Evolutionary conservation across 2,329 filamentous ascomycete genomes (phyloP).

Genomic region (Alternaria angustiovoidea): DNA sequence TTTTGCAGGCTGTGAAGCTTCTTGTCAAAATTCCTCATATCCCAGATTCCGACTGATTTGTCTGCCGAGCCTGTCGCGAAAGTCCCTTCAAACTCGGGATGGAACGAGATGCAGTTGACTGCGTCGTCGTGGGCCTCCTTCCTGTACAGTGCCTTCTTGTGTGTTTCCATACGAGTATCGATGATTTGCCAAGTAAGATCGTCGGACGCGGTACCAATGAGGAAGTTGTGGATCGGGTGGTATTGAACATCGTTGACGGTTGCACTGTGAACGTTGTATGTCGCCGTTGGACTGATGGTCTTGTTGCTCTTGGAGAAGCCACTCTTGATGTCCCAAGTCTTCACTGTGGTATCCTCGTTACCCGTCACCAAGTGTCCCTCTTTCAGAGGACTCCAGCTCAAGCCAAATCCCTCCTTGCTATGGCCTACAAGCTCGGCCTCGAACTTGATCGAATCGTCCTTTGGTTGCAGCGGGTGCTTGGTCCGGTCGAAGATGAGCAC

Average conservation of each 20-base stretch:
- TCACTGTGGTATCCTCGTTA: conserved; percentile 90
- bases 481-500: conserved; percentile 96
- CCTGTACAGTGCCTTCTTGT: conserved; percentile 72
- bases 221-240: conserved; percentile 82
- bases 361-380: conserved; percentile 86
- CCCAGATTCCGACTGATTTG: conserved; percentile 95
- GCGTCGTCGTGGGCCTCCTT: conserved; percentile 85
- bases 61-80: conserved; percentile 94
- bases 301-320: conserved; percentile 75
- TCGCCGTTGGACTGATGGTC: conserved; percentile 73
- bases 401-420: conserved; percentile 85
- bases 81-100: conserved; percentile 87
- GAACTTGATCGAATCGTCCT: conserved; percentile 70
- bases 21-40: conserved; percentile 86
- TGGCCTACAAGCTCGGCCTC: conserved; percentile 89
- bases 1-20: conserved; percentile 91
- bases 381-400: conserved; percentile 89
- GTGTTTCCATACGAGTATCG: conserved; percentile 76
- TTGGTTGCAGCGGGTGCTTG: conserved; percentile 83
- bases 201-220: conserved; percentile 91
- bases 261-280: conserved; percentile 86
- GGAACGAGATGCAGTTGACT: conserved; percentile 95
- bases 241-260: conserved; percentile 98
- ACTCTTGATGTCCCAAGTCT: conserved; percentile 85
- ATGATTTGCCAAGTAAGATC: conserved; percentile 93